Evolutionary conservation across 1,139 yeast species (phyloP).

Genomic region (Scheffersomyces illinoinensis): DNA sequence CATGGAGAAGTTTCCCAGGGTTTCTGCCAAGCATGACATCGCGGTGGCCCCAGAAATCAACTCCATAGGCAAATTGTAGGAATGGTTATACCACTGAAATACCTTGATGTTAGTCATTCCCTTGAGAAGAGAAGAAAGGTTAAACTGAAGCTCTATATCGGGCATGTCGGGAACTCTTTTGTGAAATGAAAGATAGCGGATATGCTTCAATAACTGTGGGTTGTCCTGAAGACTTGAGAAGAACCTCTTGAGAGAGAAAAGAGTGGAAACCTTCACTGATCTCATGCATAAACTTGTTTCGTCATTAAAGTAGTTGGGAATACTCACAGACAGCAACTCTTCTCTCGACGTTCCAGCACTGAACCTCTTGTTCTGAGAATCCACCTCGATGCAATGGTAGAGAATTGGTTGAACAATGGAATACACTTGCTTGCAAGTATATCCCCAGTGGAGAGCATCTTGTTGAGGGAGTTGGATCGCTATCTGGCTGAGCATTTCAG

Average conservation of each 20-base stretch:
- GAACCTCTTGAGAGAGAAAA: slow-evolving; percentile 14
- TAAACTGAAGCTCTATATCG: slow-evolving; percentile 7
- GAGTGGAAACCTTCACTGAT: slow-evolving; percentile 11
- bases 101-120: slow-evolving; percentile 8
- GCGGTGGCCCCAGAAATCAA: slow-evolving; percentile 1
- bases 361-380: slow-evolving; percentile 10
- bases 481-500: slow-evolving; percentile 11
- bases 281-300: neutral
- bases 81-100: slow-evolving; percentile 13
- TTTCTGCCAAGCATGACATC: slow-evolving; percentile 2
- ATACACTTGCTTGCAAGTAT: slow-evolving; percentile 8
- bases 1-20: slow-evolving; percentile 9
- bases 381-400: slow-evolving; percentile 9
- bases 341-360: neutral
- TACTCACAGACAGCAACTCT: neutral
- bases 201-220: slow-evolving; percentile 4
- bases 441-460: slow-evolving; percentile 12
- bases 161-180: slow-evolving; percentile 13
- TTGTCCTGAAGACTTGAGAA: slow-evolving; percentile 7
- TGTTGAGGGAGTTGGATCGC: slow-evolving; percentile 11
- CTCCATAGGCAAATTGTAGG: slow-evolving; percentile 10
- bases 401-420: slow-evolving; percentile 10
- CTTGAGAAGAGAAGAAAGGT: slow-evolving; percentile 6
- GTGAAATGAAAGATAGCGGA: slow-evolving; percentile 8
- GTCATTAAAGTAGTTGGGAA: slow-evolving; percentile 3